Base-by-base conservation (phyloP, 148 eudicot species). In the Chenopodium berlandieri region DNA sequence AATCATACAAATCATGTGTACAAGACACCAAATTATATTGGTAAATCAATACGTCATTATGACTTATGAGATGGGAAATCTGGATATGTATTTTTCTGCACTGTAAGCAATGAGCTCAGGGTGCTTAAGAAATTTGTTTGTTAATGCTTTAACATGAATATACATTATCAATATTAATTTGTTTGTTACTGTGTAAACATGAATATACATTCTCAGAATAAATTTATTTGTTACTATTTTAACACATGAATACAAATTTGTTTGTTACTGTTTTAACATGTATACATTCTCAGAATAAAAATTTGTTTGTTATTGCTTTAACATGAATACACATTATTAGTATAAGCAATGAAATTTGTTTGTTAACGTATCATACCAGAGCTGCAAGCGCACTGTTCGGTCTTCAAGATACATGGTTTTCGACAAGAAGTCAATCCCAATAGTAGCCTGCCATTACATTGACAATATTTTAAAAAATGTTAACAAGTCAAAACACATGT, bases 361-460 rank as follows among this genome's bases (percentile, higher is more conserved):
- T 34, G 37, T 34, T 34, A 34, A 31, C 23, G 34, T 3, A 47
- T 78, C 82, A 8, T 86, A 90, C 95, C 95, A 92, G 70, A 92
- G 95, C 81, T 92, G 95, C 91, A 92, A 82, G 10, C 95, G 93
- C 40, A 92, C 91, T 32, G 93, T 92, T 82, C 95, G 91, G 84
- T 92, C 95, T 87, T 92, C 95, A 81, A 92, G 91, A 85, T 92
- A 92, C 95, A 92, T 92, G 46, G 95, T 92, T 85, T 92, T 92
- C n/a, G 95, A 92, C 83, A 92, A 75, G 78, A 92, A 92, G 80
- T 92, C 95, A 79, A 92, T 92, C 44, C 95, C 95, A 68, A 92
- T 90, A 31, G 95, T 92, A 40, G 95, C 93, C 95, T 92, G 90
- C 5, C 50, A 84, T 80, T 34, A 68, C 76, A 63, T 37, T 47